These are phyloP conservation scores for Aspergillus sergii DNA, from an alignment of 2,329 filamentous ascomycete genomes.

Conservation along the genomic window DNA sequence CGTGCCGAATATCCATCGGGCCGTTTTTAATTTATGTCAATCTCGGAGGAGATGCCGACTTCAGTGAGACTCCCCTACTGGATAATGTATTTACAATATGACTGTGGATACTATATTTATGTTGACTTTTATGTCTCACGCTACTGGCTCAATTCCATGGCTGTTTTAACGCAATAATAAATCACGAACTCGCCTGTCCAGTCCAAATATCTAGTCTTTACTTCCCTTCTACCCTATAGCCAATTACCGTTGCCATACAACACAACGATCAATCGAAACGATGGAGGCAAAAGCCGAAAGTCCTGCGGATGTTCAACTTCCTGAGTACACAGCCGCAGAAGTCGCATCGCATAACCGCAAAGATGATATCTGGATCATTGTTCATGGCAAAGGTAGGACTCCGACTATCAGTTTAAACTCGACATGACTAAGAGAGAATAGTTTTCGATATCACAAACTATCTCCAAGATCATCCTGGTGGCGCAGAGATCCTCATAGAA, in stretches of 20 bases:
- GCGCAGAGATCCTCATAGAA: conserved; percentile 43
- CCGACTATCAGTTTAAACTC: no score
- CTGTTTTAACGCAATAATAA: neutral
- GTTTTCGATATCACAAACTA: conserved; percentile 64
- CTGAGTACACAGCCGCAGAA: conserved; percentile 32
- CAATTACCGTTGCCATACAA: neutral
- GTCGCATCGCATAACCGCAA: conserved; percentile 53
- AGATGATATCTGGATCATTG: conserved; percentile 57
- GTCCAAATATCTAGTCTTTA: neutral
- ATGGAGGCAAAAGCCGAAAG: neutral
- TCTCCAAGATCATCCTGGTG: conserved; percentile 59
- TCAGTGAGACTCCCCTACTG: neutral
- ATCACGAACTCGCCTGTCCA: neutral
- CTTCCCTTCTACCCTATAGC: neutral
- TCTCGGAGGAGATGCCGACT: neutral
- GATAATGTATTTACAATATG: neutral
- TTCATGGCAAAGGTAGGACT: conserved; percentile 56
- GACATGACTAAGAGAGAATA: conserved; percentile 23
- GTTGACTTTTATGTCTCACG: neutral
- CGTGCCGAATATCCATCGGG: conserved; percentile 1
- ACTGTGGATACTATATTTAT: neutral
- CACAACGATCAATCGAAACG: neutral
- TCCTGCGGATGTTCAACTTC: conserved; percentile 13
- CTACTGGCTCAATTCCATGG: neutral
- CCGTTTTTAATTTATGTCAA: conserved; percentile 1